These are phyloP conservation scores for Apiospora malaysiana DNA, from an alignment of 2,329 filamentous ascomycete species.

Conservation along the genomic window DNA sequence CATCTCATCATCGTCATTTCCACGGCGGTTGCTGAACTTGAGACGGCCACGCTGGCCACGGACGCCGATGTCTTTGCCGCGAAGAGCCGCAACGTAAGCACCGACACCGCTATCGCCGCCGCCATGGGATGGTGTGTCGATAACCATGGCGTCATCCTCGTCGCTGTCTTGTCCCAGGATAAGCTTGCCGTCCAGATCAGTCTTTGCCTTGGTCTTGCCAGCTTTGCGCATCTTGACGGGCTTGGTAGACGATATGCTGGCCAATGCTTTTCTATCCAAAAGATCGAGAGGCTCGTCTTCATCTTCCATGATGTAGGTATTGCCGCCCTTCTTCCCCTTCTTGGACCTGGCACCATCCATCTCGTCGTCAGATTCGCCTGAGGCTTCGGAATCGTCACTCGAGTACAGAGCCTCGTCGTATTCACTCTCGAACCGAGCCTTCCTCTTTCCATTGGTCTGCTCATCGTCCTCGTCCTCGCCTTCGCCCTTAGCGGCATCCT, in stretches of 20 bases:
- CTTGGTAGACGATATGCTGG: constrained; percentile 91
- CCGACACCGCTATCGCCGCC: constrained; percentile 62
- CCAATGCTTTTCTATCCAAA: constrained; percentile 85
- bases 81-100: constrained; percentile 73
- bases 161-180: constrained; percentile 69
- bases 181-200: constrained; percentile 80
- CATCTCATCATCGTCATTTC: constrained; percentile 49
- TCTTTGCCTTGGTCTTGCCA: constrained; percentile 65
- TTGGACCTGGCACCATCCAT: constrained; percentile 48
- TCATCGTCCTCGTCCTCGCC: constrained; percentile 56
- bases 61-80: constrained; percentile 68
- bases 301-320: constrained; percentile 90
- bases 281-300: constrained; percentile 95
- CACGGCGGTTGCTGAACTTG: constrained; percentile 72
- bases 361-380: constrained; percentile 68
- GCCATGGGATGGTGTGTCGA: constrained; percentile 57
- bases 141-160: constrained; percentile 63
- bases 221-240: constrained; percentile 69
- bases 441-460: constrained; percentile 53
- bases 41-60: constrained; percentile 71
- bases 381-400: constrained; percentile 69
- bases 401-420: constrained; percentile 97
- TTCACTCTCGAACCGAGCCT: constrained; percentile 82
- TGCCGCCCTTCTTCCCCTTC: constrained; percentile 62
- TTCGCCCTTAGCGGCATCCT: constrained; percentile 68